Percentiles rank a stretch among this genome's conserved stretches.
Evolutionary conservation across 2,329 filamentous ascomycete species (phyloP).

Genomic region (Eutypa lata): DNA sequence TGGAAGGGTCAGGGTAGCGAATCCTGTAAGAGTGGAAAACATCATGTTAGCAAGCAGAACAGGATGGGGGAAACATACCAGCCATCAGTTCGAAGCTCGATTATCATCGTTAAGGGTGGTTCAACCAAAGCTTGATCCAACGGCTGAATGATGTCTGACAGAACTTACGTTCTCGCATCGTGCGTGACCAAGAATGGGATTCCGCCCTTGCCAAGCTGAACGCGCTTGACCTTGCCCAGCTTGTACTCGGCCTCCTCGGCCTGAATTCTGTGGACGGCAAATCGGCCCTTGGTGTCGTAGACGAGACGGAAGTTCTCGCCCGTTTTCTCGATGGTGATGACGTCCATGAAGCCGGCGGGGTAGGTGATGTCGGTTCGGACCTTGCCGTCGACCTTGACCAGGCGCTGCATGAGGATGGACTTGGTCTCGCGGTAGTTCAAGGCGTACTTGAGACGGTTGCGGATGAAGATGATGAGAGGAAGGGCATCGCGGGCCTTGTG

Average conservation of each 20-base stretch:
- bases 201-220: constrained; percentile 98
- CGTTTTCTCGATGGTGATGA: constrained; percentile 99
- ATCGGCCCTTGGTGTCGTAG: constrained; percentile 99
- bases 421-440: constrained; percentile 98
- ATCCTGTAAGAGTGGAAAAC: constrained; percentile 62
- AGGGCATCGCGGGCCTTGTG: constrained; percentile 99
- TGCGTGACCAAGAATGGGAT: constrained; percentile 99
- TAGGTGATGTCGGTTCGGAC: constrained; percentile 98
- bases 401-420: constrained; percentile 98
- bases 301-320: constrained; percentile 99
- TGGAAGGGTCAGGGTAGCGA: constrained; percentile 95
- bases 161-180: constrained; percentile 99
- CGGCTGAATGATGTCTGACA: constrained; percentile 98
- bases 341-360: constrained; percentile 99
- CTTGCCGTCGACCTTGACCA: constrained; percentile 99
- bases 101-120: constrained; percentile 36
- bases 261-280: constrained; percentile 99
- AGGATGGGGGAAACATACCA: constrained; percentile 46
- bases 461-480: constrained; percentile 97
- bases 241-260: constrained; percentile 99
- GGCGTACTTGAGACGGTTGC: constrained; percentile 97
- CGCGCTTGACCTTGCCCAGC: constrained; percentile 99
- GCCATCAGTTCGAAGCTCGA: constrained; percentile 46
- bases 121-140: constrained; percentile 99
- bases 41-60: constrained; percentile 36